A percentile compares a stretch with the other conserved stretches of the same genome.
Evolutionary conservation across 1,284 basidiomycete genomes (phyloP).

Genomic region (Xerocomus nothofagi): DNA sequence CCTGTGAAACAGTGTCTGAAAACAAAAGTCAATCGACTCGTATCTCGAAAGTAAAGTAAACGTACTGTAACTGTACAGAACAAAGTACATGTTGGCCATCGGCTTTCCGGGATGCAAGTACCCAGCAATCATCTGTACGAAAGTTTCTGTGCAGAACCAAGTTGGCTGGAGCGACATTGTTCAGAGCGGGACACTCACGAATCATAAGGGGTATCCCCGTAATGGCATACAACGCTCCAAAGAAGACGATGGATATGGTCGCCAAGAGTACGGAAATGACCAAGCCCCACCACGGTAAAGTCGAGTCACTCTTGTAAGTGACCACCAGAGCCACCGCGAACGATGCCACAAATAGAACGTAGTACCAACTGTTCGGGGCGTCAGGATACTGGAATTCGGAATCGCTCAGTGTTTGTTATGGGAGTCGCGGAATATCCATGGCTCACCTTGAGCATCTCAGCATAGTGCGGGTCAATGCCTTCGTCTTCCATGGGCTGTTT

Average conservation of each 20-base stretch:
- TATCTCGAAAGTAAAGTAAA: too few relatives aligned
- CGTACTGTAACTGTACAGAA: too few relatives aligned
- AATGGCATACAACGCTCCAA: constrained; percentile 50
- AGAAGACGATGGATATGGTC: constrained; percentile 45
- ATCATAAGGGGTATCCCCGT: too few relatives aligned
- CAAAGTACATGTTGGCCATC: too few relatives aligned
- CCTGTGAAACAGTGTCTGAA: too few relatives aligned
- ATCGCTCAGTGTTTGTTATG: not conserved
- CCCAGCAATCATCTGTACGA: too few relatives aligned
- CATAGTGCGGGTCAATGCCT: constrained; percentile 52
- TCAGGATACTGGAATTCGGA: constrained; percentile 42
- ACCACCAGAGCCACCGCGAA: constrained; percentile 44
- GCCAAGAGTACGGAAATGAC: constrained; percentile 42
- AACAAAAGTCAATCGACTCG: too few relatives aligned
- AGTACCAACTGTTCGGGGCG: constrained; percentile 49
- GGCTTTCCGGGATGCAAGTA: too few relatives aligned
- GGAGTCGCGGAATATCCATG: not conserved
- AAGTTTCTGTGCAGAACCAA: too few relatives aligned
- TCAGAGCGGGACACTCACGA: too few relatives aligned
- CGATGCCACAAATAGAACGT: constrained; percentile 38
- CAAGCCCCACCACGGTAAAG: constrained; percentile 51
- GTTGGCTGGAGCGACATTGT: too few relatives aligned
- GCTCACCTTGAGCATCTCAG: constrained; percentile 51
- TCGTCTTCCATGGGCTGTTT: constrained; percentile 27
- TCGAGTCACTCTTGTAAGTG: constrained; percentile 50